Percentiles rank a stretch among this genome's conserved stretches.
Evolutionary conservation across 1,139 yeast species (phyloP).

Genomic region (Suhomyces bribrorum): DNA sequence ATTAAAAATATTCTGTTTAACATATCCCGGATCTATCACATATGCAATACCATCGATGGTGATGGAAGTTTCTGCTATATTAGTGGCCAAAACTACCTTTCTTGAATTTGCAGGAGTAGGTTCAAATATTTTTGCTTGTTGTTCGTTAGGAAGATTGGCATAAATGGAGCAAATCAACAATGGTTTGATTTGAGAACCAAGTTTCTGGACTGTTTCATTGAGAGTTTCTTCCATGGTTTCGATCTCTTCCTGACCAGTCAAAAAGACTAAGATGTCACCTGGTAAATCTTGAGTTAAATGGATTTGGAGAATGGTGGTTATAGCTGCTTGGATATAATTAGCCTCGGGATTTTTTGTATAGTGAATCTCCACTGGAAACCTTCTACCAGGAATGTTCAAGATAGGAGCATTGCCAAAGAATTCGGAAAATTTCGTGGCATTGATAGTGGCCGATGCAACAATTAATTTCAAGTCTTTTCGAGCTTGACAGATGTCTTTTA

Average conservation of each 20-base stretch:
- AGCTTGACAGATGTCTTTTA: constrained; percentile 66
- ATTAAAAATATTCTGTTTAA: constrained; percentile 81
- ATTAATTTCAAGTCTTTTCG: constrained; percentile 72
- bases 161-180: constrained; percentile 84
- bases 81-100: constrained; percentile 91
- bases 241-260: constrained; percentile 90
- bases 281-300: constrained; percentile 63
- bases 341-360: constrained; percentile 90
- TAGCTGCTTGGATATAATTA: constrained; percentile 84
- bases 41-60: constrained; percentile 89
- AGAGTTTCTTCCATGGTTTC: constrained; percentile 76
- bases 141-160: constrained; percentile 84
- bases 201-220: constrained; percentile 59
- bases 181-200: constrained; percentile 65
- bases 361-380: constrained; percentile 84
- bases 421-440: constrained; percentile 79
- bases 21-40: constrained; percentile 92
- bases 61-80: constrained; percentile 94
- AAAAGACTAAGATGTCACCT: constrained; percentile 89
- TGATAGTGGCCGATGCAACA: constrained; percentile 93
- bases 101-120: constrained; percentile 80
- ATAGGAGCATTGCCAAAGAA: constrained; percentile 85
- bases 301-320: constrained; percentile 77
- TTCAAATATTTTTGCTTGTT: constrained; percentile 79
- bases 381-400: constrained; percentile 83